Conservation (phyloP, 78 protist species). For the Paulinella micropora region DNA sequence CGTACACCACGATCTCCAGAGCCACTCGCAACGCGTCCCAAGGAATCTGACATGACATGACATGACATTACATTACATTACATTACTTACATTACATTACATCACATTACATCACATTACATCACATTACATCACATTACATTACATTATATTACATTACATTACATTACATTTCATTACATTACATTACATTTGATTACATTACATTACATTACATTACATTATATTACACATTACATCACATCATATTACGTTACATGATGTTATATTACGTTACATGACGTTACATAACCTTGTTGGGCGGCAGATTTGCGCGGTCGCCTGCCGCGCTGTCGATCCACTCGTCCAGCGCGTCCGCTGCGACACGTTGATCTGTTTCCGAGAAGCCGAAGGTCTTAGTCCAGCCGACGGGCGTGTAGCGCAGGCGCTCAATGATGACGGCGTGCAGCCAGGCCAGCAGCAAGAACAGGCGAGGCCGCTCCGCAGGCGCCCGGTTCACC, state of each 20-base stretch:
- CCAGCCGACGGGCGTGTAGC: constrained; percentile 89
- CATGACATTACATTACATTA: too few relatives aligned
- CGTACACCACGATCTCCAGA: not conserved
- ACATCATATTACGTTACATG: too few relatives aligned
- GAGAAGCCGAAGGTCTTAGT: constrained; percentile 73
- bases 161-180: too few relatives aligned
- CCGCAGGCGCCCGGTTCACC: constrained; percentile 37
- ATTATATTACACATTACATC: too few relatives aligned
- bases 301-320: constrained; percentile 22
- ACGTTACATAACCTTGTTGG: too few relatives aligned
- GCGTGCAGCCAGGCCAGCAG: constrained; percentile 87
- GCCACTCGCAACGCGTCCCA: not conserved
- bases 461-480: constrained; percentile 75
- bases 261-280: too few relatives aligned
- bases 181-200: not conserved
- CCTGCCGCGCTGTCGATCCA: constrained; percentile 63
- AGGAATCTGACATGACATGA: not conserved
- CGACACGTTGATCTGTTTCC: constrained; percentile 69
- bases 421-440: constrained; percentile 68
- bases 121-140: too few relatives aligned
- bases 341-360: constrained; percentile 61
- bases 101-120: too few relatives aligned
- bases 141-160: too few relatives aligned
- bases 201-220: constrained; percentile 79
- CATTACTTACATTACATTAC: too few relatives aligned